Percentiles rank a stretch among this genome's conserved stretches.
phyloP scores from a whole-genome alignment of 352 stramenopile genomes.

The Phytophthora constricta region DNA sequence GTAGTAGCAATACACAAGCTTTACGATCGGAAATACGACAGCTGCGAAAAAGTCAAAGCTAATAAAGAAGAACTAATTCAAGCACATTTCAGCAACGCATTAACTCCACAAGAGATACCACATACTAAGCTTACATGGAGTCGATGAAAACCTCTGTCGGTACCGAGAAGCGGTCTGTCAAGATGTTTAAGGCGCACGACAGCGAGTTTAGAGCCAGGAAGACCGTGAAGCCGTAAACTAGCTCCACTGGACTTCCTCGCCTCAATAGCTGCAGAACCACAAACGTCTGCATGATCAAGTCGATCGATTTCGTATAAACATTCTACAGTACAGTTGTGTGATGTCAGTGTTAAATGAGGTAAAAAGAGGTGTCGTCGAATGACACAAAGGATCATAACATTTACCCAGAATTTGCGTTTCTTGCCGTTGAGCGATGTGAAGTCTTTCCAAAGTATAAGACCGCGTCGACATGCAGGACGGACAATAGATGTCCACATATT shows the following conservation, averaged over 20 bases:
- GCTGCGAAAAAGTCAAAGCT: slow-evolving; percentile 42
- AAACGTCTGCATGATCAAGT: slow-evolving; percentile 26
- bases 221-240: slow-evolving; percentile 16
- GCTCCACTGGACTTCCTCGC: slow-evolving; percentile 4
- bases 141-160: slow-evolving; percentile 35
- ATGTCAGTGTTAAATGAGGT: too few species aligned
- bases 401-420: slow-evolving; percentile 31
- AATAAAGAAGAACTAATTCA: neutral
- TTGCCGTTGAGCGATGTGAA: slow-evolving; percentile 27
- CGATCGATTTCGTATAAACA: slow-evolving; percentile 12
- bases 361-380: too few species aligned
- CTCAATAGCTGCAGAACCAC: slow-evolving; percentile 25
- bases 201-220: slow-evolving; percentile 28
- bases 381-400: neutral
- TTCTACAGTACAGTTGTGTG: slow-evolving; percentile 21
- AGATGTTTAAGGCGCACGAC: slow-evolving; percentile 26
- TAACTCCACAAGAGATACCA: too few species aligned
- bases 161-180: slow-evolving; percentile 9
- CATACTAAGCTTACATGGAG: slow-evolving; percentile 32
- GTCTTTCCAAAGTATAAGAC: slow-evolving; percentile 9
- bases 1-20: slow-evolving; percentile 26
- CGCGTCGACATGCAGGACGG: neutral
- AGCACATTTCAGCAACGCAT: neutral
- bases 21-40: slow-evolving; percentile 29
- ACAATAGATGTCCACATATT: slow-evolving; percentile 9